Conservation (phyloP, 1,284 basidiomycete genomes). For the Melampsora americana region DNA sequence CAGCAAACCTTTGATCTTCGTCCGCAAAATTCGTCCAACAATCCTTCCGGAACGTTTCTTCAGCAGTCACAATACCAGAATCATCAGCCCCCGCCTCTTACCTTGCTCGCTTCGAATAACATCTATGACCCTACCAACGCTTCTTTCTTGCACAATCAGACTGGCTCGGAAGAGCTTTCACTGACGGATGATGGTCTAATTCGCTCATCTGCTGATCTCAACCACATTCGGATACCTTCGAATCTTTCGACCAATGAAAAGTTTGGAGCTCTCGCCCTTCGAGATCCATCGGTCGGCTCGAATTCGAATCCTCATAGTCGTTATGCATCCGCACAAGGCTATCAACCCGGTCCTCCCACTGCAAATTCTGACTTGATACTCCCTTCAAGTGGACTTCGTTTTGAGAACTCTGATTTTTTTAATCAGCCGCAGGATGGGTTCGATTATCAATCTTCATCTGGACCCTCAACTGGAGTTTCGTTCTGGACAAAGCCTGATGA, state of each 20-base stretch:
- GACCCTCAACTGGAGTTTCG: background rate
- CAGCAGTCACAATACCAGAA: background rate
- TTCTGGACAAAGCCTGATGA: slow-evolving; percentile 3
- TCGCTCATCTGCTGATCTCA: background rate
- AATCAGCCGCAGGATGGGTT: background rate
- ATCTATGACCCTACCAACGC: background rate
- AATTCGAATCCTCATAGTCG: background rate
- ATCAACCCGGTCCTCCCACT: background rate
- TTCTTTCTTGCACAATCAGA: background rate
- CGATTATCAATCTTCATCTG: background rate
- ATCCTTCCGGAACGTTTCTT: background rate
- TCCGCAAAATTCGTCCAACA: background rate
- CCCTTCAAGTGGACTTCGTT: background rate
- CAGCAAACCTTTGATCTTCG: background rate
- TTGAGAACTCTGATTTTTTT: background rate
- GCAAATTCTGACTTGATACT: background rate
- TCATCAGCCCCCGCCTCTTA: background rate
- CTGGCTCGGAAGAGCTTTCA: background rate
- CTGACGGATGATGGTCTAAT: background rate
- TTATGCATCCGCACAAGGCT: background rate
- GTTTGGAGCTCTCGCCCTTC: slow-evolving; percentile 9
- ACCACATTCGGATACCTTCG: background rate
- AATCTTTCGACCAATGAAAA: background rate
- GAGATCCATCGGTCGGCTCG: background rate
- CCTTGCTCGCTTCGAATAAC: background rate